Conservation (phyloP, 495 filamentous ascomycete species). For the Penicillium simplicissimum region DNA sequence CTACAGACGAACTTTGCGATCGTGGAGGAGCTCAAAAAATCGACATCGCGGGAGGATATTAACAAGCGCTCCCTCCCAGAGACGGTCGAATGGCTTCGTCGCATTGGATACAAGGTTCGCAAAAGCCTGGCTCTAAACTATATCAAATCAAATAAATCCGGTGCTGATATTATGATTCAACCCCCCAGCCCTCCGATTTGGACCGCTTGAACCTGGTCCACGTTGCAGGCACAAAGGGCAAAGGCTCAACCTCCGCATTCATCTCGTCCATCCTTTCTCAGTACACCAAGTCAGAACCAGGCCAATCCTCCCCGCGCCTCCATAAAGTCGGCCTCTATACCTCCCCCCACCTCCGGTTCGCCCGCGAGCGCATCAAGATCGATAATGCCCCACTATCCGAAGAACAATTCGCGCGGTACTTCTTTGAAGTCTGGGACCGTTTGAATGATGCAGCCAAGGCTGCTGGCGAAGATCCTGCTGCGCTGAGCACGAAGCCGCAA, state of each 20-base stretch:
- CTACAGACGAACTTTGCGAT: slow-evolving; percentile 83
- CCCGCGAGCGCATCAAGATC: slow-evolving; percentile 86
- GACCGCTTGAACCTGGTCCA: slow-evolving; percentile 75
- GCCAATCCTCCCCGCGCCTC: slow-evolving; percentile 34
- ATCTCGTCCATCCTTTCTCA: slow-evolving; percentile 61
- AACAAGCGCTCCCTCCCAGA: slow-evolving; percentile 71
- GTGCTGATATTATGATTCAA: slow-evolving; percentile 13
- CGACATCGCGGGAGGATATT: slow-evolving; percentile 58
- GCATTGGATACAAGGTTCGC: slow-evolving; percentile 77
- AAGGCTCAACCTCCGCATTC: slow-evolving; percentile 61
- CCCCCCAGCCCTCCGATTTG: slow-evolving; percentile 67
- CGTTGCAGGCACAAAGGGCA: slow-evolving; percentile 91
- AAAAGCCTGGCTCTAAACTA: not conserved
- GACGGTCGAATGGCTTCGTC: slow-evolving; percentile 72
- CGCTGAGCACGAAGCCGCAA: slow-evolving; percentile 63
- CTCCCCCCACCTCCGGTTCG: slow-evolving; percentile 84
- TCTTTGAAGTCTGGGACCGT: slow-evolving; percentile 87
- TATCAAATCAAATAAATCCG: not conserved
- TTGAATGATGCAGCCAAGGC: slow-evolving; percentile 55
- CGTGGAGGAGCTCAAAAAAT: slow-evolving; percentile 69
- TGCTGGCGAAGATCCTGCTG: slow-evolving; percentile 49
- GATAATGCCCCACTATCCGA: slow-evolving; percentile 73
- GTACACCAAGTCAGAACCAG: slow-evolving; percentile 46
- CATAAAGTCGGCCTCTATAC: slow-evolving; percentile 80
- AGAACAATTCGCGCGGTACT: slow-evolving; percentile 75